Conservation (phyloP, 2,329 filamentous ascomycete genomes). For the Penicillium paneum region DNA sequence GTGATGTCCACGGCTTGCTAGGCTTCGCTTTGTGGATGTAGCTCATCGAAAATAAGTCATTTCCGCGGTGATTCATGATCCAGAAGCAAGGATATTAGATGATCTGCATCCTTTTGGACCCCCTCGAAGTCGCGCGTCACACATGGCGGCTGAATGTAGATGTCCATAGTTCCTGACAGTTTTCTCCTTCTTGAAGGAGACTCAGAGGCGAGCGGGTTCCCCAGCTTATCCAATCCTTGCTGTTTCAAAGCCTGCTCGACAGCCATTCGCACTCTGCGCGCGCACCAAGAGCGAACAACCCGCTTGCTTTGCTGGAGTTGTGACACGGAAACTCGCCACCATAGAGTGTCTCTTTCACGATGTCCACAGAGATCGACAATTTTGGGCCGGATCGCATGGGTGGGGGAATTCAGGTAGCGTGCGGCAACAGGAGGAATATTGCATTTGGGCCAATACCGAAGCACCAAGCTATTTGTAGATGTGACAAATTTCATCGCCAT, state of each 20-base stretch:
- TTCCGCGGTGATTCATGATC: slow-evolving; percentile 2
- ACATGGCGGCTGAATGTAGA: slow-evolving; percentile 22
- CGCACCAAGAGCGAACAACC: slow-evolving; percentile 48
- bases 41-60: background rate
- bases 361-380: slow-evolving; percentile 36
- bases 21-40: background rate
- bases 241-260: slow-evolving; percentile 46
- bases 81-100: slow-evolving; percentile 10
- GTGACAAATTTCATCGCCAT: slow-evolving; percentile 20
- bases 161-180: slow-evolving; percentile 39
- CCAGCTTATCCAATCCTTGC: slow-evolving; percentile 44
- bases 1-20: background rate
- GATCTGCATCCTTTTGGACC: slow-evolving; percentile 23
- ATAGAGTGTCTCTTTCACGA: slow-evolving; percentile 45
- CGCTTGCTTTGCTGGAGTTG: slow-evolving; percentile 35
- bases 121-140: slow-evolving; percentile 22
- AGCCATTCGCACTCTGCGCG: slow-evolving; percentile 45
- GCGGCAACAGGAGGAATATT: slow-evolving; percentile 27
- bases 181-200: slow-evolving; percentile 1
- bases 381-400: slow-evolving; percentile 39
- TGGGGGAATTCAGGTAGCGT: slow-evolving; percentile 28
- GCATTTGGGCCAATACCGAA: slow-evolving; percentile 26
- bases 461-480: slow-evolving; percentile 18
- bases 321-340: slow-evolving; percentile 45
- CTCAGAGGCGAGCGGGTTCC: slow-evolving; percentile 7